Evolutionary conservation across 78 protist genomes (phyloP), one percentile per base, ranked within the genome.

Genomic region (Speleostelium caveatum): DNA sequence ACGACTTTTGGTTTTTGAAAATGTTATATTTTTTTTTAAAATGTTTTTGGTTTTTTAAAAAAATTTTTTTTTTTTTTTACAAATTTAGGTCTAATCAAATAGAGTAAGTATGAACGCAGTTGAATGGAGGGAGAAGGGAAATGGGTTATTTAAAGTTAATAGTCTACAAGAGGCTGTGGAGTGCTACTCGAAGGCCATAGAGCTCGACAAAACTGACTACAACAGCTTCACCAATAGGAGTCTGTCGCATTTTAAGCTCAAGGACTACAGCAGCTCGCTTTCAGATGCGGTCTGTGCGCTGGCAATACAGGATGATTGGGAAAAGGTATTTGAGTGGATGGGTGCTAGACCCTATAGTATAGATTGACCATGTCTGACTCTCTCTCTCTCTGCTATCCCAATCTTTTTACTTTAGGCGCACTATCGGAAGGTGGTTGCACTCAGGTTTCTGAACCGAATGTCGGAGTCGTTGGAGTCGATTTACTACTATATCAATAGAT

Each of bases 61-160:
- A n/a, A n/a, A n/a, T n/a, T n/a, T n/a, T n/a, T n/a, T n/a, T n/a
- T n/a, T n/a, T n/a, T n/a, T n/a, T n/a, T n/a, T n/a, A n/a, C n/a
- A n/a, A n/a, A n/a, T n/a, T n/a, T n/a, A n/a, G n/a, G n/a, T n/a
- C n/a, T n/a, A n/a, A n/a, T n/a, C n/a, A n/a, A n/a, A n/a, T n/a
- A n/a, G n/a, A n/a, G n/a, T n/a, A n/a, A n/a, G n/a, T n/a, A n/a
- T n/a, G n/a, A n/a, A n/a, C n/a, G n/a, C n/a, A n/a, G n/a, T n/a
- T n/a, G n/a, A n/a, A n/a, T 22, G 26, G 12, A 80, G 89, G 56
- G 78, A 80, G 2, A 68, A 51, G 1, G 89, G 89, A 28, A 80
- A 80, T 68, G 32, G 68, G 68, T 26, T 39, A 2, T 66, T 80
- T 55, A 68, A 66, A 55, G 56, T 22, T 10, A 56, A 53, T 16